These are phyloP conservation scores for Nakaseomyces bracarensis DNA, from an alignment of 1,139 yeast genomes.

Conservation along the genomic window DNA sequence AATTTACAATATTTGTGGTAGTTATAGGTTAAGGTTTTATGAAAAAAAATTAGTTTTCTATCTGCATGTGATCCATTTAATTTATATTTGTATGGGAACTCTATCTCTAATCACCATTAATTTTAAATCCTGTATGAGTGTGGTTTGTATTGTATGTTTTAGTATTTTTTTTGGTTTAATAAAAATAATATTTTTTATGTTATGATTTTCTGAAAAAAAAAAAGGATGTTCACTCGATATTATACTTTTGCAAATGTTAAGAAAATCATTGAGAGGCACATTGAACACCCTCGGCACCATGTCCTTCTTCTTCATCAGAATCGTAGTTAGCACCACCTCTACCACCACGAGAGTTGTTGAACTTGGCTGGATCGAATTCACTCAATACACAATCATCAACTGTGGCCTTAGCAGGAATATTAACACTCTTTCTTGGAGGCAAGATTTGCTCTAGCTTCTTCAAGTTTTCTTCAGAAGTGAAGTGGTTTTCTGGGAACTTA, in stretches of 20 bases:
- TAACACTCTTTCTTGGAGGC: conserved; percentile 52
- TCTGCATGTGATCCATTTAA: no score
- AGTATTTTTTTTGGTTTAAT: no score
- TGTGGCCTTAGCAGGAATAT: conserved; percentile 53
- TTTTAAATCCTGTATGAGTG: not conserved
- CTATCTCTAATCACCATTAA: not conserved
- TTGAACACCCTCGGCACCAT: conserved; percentile 70
- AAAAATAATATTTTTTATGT: no score
- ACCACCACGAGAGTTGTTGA: conserved; percentile 40
- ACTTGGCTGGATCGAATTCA: conserved; percentile 55
- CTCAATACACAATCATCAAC: conserved; percentile 78
- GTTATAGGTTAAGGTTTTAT: not conserved
- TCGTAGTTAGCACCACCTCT: conserved; percentile 42
- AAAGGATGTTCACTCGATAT: no score
- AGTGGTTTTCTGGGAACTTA: conserved; percentile 61
- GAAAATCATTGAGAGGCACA: conserved; percentile 63
- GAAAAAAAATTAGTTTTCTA: not conserved
- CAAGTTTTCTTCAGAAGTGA: conserved; percentile 59
- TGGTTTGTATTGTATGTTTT: not conserved
- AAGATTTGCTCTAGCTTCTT: conserved; percentile 55
- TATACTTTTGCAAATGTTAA: not conserved
- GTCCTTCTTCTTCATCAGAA: conserved; percentile 59
- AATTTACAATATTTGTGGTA: conserved; percentile 3
- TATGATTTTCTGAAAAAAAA: no score
- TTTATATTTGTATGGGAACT: conserved; percentile 2